These are phyloP conservation scores for Planoprotostelium fungivorum DNA, from an alignment of 78 protist species.

Conservation along the genomic window DNA sequence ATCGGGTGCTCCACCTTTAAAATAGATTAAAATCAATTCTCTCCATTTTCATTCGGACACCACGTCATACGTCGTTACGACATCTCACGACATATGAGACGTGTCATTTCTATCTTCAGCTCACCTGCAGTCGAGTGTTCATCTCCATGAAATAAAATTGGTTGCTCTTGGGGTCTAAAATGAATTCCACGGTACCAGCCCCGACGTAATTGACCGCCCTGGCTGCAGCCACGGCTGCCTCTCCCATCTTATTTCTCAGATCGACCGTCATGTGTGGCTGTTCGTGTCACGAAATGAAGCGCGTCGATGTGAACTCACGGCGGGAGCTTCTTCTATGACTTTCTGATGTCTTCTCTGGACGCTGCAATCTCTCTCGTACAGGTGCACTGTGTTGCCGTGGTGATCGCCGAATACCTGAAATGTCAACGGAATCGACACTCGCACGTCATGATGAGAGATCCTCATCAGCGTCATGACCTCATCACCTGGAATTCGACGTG, in stretches of 20 bases:
- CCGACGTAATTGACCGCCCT: conserved; percentile 88
- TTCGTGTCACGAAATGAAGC: background rate
- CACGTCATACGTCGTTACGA: too few relatives aligned
- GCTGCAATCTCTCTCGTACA: conserved; percentile 94
- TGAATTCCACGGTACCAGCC: conserved; percentile 96
- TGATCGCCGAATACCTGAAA: conserved; percentile 82
- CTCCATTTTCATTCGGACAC: too few relatives aligned
- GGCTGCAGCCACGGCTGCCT: conserved; percentile 90
- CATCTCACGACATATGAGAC: background rate
- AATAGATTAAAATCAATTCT: too few relatives aligned
- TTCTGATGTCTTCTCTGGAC: conserved; percentile 96
- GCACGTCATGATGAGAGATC: background rate
- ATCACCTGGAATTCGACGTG: conserved; percentile 89
- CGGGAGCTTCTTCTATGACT: conserved; percentile 96
- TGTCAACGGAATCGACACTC: too few relatives aligned
- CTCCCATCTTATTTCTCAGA: conserved; percentile 75
- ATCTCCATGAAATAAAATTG: conserved; percentile 89
- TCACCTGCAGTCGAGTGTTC: conserved; percentile 82
- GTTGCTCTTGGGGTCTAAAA: conserved; percentile 56
- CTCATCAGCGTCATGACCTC: background rate
- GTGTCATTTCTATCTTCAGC: background rate
- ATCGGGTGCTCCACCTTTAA: conserved; percentile 92
- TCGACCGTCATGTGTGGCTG: conserved; percentile 37
- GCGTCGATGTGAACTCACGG: conserved; percentile 43
- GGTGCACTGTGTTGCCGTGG: conserved; percentile 81